Evolutionary conservation across 495 filamentous ascomycete species (phyloP), one percentile per base, ranked within the genome.

Genomic region (Coniosporium apollinis): DNA sequence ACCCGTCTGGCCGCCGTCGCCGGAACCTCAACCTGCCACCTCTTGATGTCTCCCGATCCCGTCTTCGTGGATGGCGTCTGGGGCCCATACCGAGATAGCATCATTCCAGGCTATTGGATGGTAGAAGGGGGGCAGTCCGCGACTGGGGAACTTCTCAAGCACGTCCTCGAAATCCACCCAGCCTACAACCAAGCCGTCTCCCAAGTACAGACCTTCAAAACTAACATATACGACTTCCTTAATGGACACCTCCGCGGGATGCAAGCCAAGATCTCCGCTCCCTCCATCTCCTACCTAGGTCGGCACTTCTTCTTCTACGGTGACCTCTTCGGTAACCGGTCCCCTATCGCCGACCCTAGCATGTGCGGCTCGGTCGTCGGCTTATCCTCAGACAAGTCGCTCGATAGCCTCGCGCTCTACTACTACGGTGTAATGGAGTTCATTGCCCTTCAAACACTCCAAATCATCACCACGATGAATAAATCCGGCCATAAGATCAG

Each of bases 261-360:
- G 64, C 64, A 63, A 20, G 64, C 70, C 36, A 71, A 72, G 37
- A 61, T 58, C 28, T 56, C 68, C 2, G 82, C 81, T 7, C 86
- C 85, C 0, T 71, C 67, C 36, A 67, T 94, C 22, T 74, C 77
- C n/a, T 91, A 79, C 47, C 64, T 97, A 0, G 82, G 68, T 10
- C 79, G 89, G 5, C 87, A 96, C 55, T 76, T 91, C 56, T 97
- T 96, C 69, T 91, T 97, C 64, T 94, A 96, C 50, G 89, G 89
- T 35, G 89, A 97, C 49, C 71, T 94, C 13, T 94, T 89, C 67
- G 89, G 89, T 26, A 97, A 97, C 56, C 75, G 89, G 19, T 92
- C 82, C n/a, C 89, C 89, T 3, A 72, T 97, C 38, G 87, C 87
- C 0, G 83, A 97, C 48, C 68, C 86, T 1, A 73, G 70, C 52